Conservation (phyloP, 352 stramenopile genomes). For the Phytophthora vignae region DNA sequence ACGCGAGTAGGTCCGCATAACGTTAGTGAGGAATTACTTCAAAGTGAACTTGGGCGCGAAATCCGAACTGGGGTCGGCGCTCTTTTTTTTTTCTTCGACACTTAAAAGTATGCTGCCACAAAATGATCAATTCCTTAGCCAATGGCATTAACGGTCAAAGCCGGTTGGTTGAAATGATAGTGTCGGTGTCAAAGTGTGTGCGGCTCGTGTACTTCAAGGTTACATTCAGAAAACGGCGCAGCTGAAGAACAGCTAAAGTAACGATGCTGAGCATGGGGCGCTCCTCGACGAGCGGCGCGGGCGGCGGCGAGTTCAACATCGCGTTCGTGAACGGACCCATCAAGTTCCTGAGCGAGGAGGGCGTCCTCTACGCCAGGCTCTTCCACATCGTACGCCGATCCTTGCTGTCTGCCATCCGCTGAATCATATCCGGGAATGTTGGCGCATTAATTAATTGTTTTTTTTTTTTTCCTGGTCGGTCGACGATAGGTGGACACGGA, state of each 20-base stretch:
- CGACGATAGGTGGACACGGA: slow-evolving; percentile 76
- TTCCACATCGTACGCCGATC: slow-evolving; percentile 79
- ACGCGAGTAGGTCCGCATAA: slow-evolving; percentile 32
- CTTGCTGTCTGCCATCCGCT: background rate
- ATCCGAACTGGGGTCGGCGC: slow-evolving; percentile 37
- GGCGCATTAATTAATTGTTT: slow-evolving; percentile 2
- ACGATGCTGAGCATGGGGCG: slow-evolving; percentile 45
- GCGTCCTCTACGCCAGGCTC: slow-evolving; percentile 79
- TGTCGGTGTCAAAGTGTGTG: background rate
- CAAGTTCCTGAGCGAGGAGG: slow-evolving; percentile 85
- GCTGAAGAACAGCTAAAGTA: background rate
- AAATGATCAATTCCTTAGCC: background rate
- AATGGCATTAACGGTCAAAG: background rate
- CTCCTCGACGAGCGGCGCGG: slow-evolving; percentile 31
- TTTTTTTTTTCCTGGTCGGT: no score
- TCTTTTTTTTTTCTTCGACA: slow-evolving; percentile 24
- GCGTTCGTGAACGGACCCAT: slow-evolving; percentile 86
- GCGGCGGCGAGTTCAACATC: slow-evolving; percentile 77
- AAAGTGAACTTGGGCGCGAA: slow-evolving; percentile 33
- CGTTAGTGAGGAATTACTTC: slow-evolving; percentile 1
- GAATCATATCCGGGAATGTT: background rate
- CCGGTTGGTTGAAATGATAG: background rate
- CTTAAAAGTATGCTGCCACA: background rate
- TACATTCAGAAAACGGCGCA: slow-evolving; percentile 12
- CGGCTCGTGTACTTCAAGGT: background rate